Base-by-base conservation (phyloP, 495 filamentous ascomycete genomes). In the Penicillium lividum region DNA sequence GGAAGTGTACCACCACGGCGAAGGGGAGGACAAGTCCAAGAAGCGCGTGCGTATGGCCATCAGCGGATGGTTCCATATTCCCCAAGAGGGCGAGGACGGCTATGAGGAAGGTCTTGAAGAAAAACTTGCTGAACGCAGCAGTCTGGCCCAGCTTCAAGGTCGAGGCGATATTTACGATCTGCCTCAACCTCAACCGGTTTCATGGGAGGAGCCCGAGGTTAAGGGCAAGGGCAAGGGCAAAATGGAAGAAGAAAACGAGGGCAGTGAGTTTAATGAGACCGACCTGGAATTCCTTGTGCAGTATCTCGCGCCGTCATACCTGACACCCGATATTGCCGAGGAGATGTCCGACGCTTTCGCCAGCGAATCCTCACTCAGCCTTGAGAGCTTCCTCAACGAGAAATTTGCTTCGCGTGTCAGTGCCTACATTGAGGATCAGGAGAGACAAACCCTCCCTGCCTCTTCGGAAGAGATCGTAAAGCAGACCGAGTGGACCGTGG, bases 61-160 rank as follows among this genome's bases (percentile, higher is more conserved):
- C 62, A 95, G 90, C 59, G 94, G 94, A n/a, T 99, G 94, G 94
- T 99, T 92, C 74, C 94, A 99, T 69, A 97, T 99, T 53, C 95
- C 94, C 0, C 94, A 99, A 68, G 78, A 89, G 60, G 94, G 94
- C 36, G 94, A 99, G 68, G 90, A 93, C n/a, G 95, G 94, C 9
- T 98, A 88, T 61, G 86, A 92, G 54, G 80, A 87, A 59, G 95
- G 93, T 2, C 77, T 92, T n/a, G 94, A 98, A 70, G 90, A 91
- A 73, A 86, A 87, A 67, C 80, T 94, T 22, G 90, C 90, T 10
- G 87, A 90, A 63, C 91, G 91, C 66, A 97, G 92, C 74, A 91
- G 91, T 60, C 81, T 98, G 44, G 85, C 87, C 68, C 94, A 98
- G 72, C 77, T 99, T 7, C 91, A 98, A 68, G 90, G 91, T 52